Conservation (phyloP, 192 early-diverging fungal genomes). For the Hyaloraphidium curvatum region DNA sequence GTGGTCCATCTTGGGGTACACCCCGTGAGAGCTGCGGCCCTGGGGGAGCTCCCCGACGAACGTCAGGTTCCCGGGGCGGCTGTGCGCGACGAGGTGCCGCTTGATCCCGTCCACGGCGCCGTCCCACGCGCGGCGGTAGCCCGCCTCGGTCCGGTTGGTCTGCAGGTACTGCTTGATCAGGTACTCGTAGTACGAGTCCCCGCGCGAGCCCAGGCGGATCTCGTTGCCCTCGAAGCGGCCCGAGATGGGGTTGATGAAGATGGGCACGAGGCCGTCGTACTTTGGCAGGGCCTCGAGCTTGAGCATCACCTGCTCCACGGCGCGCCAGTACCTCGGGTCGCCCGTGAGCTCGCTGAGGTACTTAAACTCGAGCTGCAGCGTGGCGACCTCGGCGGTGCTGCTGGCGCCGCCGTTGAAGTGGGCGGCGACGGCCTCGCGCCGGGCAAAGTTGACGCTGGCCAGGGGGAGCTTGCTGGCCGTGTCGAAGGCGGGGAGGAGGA, state of each 20-base stretch:
- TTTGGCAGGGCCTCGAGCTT: constrained; percentile 25
- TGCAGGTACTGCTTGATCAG: constrained; percentile 73
- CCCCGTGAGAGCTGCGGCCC: constrained; percentile 2
- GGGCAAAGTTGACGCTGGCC: constrained; percentile 33
- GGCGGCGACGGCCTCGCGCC: constrained; percentile 24
- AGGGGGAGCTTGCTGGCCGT: constrained; percentile 45
- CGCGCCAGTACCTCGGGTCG: constrained; percentile 50
- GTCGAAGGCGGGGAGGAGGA: constrained; percentile 48
- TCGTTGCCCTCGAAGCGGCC: constrained; percentile 34
- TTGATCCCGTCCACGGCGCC: constrained; percentile 40
- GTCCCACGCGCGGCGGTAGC: constrained; percentile 46
- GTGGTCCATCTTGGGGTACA: constrained; percentile 70
- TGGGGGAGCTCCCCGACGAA: constrained; percentile 42
- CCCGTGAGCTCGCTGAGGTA: constrained; percentile 57
- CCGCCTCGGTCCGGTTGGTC: constrained; percentile 31
- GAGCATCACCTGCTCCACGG: constrained; percentile 41
- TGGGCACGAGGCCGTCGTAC: constrained; percentile 54
- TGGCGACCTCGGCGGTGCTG: constrained; percentile 58
- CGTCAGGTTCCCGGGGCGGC: constrained; percentile 30
- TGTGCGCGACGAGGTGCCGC: constrained; percentile 35
- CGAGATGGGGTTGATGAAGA: constrained; percentile 36
- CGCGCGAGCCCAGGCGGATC: constrained; percentile 55
- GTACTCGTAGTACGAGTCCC: constrained; percentile 94
- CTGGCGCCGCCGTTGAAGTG: constrained; percentile 26
- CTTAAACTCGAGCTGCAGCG: constrained; percentile 73